Evolutionary conservation across 768 basidiomycete genomes (phyloP).

Genomic region (Terana coerulea): DNA sequence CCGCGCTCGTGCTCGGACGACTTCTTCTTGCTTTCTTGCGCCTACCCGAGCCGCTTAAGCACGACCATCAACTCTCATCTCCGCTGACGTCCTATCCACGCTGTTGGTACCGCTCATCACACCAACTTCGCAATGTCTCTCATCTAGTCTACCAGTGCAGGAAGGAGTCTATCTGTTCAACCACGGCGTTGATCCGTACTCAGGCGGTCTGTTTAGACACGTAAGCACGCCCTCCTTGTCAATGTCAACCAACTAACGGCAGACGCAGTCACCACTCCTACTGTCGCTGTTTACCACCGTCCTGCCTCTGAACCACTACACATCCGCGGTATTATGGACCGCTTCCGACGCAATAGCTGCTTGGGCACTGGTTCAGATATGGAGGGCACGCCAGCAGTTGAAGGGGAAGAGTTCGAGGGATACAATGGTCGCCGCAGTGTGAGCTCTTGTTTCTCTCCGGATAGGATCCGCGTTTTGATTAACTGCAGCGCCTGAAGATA

Average conservation of each 20-base stretch:
- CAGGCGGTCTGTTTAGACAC: slow-evolving; percentile 82
- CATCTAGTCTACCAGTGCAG: slow-evolving; percentile 52
- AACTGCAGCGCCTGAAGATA: slow-evolving; percentile 45
- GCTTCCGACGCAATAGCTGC: slow-evolving; percentile 64
- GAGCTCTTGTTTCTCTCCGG: slow-evolving; percentile 26
- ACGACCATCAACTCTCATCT: slow-evolving; percentile 76
- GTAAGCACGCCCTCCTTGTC: slow-evolving; percentile 40
- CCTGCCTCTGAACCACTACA: slow-evolving; percentile 47
- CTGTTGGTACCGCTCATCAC: slow-evolving; percentile 43
- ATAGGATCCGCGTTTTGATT: slow-evolving; percentile 6
- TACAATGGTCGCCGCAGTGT: slow-evolving; percentile 63
- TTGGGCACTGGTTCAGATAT: slow-evolving; percentile 63
- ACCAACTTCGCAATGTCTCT: neutral
- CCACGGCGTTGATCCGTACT: slow-evolving; percentile 81
- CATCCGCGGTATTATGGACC: slow-evolving; percentile 65
- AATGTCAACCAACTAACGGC: neutral
- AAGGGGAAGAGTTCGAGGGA: slow-evolving; percentile 44
- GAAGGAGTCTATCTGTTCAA: slow-evolving; percentile 85
- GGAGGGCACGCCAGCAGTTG: slow-evolving; percentile 57
- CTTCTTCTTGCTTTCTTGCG: slow-evolving; percentile 50
- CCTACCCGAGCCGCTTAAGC: slow-evolving; percentile 48
- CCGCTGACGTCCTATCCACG: slow-evolving; percentile 77
- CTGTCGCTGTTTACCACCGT: slow-evolving; percentile 73
- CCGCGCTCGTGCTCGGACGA: slow-evolving; percentile 43
- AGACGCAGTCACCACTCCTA: slow-evolving; percentile 72